Conservation (phyloP, 192 early-diverging fungal species). For the Coemansia sp. region DNA sequence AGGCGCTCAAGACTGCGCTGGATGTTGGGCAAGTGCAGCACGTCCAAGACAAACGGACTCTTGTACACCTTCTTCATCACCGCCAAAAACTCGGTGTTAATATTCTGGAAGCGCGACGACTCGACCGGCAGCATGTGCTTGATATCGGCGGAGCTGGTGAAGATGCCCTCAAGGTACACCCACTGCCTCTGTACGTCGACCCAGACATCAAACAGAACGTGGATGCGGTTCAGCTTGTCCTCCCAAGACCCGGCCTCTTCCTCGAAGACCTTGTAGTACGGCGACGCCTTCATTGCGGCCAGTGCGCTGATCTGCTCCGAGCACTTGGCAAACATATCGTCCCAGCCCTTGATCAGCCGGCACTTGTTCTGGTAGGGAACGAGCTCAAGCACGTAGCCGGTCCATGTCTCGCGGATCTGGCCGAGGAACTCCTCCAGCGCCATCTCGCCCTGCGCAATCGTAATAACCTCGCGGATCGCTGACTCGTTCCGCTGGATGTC, state of each 20-base stretch:
- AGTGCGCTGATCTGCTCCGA: conserved; percentile 94
- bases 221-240: conserved; percentile 94
- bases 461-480: conserved; percentile 83
- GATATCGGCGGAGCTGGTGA: conserved; percentile 94
- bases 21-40: conserved; percentile 88
- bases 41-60: conserved; percentile 94
- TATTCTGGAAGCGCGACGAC: conserved; percentile 92
- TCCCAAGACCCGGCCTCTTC: conserved; percentile 95
- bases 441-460: conserved; percentile 98
- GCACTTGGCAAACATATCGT: conserved; percentile 96
- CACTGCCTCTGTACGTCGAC: conserved; percentile 99
- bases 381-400: conserved; percentile 87
- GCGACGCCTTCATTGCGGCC: conserved; percentile 95
- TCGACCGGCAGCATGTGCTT: conserved; percentile 96
- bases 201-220: conserved; percentile 98
- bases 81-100: conserved; percentile 96
- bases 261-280: conserved; percentile 98
- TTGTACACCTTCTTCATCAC: conserved; percentile 99
- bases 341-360: conserved; percentile 96
- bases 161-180: conserved; percentile 99
- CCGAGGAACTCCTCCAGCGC: conserved; percentile 97
- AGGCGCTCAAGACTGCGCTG: conserved; percentile 95
- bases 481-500: conserved; percentile 86
- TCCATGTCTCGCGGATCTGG: conserved; percentile 90
- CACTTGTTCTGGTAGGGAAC: conserved; percentile 98